Conservation (phyloP, 179 eudicot species). For the Silene vulgaris region DNA sequence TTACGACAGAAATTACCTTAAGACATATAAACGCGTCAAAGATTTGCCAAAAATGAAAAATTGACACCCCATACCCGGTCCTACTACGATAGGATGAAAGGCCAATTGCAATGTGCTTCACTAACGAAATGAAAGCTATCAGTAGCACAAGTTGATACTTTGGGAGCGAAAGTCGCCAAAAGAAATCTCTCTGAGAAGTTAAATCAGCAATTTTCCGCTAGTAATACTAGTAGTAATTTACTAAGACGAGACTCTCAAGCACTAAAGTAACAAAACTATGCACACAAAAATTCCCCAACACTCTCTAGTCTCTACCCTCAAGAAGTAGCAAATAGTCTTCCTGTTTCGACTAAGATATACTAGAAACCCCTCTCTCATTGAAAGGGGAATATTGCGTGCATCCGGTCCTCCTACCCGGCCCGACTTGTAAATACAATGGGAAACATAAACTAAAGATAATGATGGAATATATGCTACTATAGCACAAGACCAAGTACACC, state of each 20-base stretch:
- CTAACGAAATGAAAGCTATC: neutral
- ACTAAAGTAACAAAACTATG: neutral
- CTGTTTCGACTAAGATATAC: neutral
- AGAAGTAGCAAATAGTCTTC: neutral
- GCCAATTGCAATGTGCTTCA: neutral
- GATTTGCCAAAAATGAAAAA: neutral
- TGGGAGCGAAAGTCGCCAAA: no score
- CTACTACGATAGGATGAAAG: slow-evolving; percentile 5
- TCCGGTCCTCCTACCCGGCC: neutral
- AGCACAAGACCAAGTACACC: neutral
- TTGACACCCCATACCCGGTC: neutral
- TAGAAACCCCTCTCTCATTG: neutral
- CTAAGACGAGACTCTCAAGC: neutral
- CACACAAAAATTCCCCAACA: neutral
- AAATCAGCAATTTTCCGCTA: neutral
- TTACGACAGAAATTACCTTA: no score
- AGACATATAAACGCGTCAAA: neutral
- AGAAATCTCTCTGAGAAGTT: no score
- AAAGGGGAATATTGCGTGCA: neutral
- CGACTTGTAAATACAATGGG: neutral
- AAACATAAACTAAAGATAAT: no score
- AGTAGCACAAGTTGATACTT: neutral
- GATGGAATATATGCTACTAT: neutral
- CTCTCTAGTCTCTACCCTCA: neutral
- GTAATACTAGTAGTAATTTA: neutral